Evolutionary conservation across 139 green algal species (phyloP).

Genomic region (Picochlorum sp.): DNA sequence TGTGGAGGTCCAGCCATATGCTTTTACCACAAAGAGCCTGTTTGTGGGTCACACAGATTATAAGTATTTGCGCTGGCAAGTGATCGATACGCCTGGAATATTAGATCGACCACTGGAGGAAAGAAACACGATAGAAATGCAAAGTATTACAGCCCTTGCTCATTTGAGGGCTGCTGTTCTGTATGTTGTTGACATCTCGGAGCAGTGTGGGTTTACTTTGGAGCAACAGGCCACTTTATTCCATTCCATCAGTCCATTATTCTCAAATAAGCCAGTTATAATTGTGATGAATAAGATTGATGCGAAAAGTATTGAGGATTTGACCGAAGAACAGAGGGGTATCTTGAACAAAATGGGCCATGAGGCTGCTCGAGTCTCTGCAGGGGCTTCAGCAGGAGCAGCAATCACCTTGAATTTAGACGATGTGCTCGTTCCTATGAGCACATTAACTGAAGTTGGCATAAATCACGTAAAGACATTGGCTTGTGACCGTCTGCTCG

Average conservation of each 20-base stretch:
- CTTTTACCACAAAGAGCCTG: conserved; percentile 92
- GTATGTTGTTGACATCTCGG: conserved; percentile 93
- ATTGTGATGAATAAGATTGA: conserved; percentile 93
- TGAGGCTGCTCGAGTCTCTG: conserved; percentile 40
- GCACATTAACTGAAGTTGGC: conserved; percentile 83
- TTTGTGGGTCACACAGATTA: conserved; percentile 99
- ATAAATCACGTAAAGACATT: conserved; percentile 76
- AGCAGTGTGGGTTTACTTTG: conserved; percentile 92
- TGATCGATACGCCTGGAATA: conserved; percentile 98
- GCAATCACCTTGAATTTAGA: conserved; percentile 23
- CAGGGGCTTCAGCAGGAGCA: not conserved
- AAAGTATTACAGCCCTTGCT: conserved; percentile 93
- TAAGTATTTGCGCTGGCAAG: conserved; percentile 86
- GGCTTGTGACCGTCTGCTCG: conserved; percentile 89
- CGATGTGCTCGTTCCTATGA: conserved; percentile 65
- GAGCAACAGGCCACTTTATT: conserved; percentile 91
- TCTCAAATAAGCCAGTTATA: conserved; percentile 96
- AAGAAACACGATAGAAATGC: conserved; percentile 99
- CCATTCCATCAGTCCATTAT: conserved; percentile 96
- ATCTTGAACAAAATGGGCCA: conserved; percentile 71
- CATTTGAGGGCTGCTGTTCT: conserved; percentile 92
- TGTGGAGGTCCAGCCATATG: conserved; percentile 97
- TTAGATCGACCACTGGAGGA: conserved; percentile 96
- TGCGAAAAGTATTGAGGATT: conserved; percentile 15
- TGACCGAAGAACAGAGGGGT: conserved; percentile 42